These are phyloP conservation scores for Garcia nutans DNA, from an alignment of 345 rosid species.

Conservation along the genomic window DNA sequence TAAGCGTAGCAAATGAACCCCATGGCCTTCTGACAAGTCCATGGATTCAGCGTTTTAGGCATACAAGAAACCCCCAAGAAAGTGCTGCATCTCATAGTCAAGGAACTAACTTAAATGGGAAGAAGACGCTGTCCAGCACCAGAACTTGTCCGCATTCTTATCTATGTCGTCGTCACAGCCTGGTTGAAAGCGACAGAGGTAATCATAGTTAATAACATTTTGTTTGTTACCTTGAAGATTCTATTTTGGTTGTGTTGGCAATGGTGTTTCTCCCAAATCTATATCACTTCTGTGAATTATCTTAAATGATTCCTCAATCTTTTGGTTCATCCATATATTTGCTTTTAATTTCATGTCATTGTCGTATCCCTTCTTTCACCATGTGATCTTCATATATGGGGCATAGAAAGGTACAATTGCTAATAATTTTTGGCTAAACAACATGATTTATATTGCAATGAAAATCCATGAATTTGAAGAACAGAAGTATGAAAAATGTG, in stretches of 20 bases:
- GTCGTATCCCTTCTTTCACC: not conserved
- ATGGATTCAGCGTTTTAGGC: slow-evolving; percentile 65
- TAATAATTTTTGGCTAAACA: too few species aligned
- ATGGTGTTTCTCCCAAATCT: not conserved
- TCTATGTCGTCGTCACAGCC: slow-evolving; percentile 25
- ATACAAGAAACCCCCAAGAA: slow-evolving; percentile 30
- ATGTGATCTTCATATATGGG: too few species aligned
- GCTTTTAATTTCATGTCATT: not conserved
- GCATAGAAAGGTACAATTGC: not conserved
- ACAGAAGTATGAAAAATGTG: too few species aligned
- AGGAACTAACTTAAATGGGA: slow-evolving; percentile 32
- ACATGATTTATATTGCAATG: too few species aligned
- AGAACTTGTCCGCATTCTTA: slow-evolving; percentile 25
- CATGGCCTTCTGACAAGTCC: slow-evolving; percentile 44
- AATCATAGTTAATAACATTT: slow-evolving; percentile 7
- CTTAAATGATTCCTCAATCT: too few species aligned
- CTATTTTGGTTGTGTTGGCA: not conserved
- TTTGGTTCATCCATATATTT: too few species aligned
- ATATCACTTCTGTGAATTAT: not conserved
- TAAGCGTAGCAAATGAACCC: slow-evolving; percentile 27
- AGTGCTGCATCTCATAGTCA: slow-evolving; percentile 25
- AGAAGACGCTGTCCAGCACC: slow-evolving; percentile 34
- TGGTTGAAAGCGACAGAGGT: slow-evolving; percentile 47
- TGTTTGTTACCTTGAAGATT: not conserved
- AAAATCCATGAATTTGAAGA: not conserved